Evolutionary conservation across 2,329 filamentous ascomycete genomes (phyloP).

Genomic region (Dactylellina haptotyla): DNA sequence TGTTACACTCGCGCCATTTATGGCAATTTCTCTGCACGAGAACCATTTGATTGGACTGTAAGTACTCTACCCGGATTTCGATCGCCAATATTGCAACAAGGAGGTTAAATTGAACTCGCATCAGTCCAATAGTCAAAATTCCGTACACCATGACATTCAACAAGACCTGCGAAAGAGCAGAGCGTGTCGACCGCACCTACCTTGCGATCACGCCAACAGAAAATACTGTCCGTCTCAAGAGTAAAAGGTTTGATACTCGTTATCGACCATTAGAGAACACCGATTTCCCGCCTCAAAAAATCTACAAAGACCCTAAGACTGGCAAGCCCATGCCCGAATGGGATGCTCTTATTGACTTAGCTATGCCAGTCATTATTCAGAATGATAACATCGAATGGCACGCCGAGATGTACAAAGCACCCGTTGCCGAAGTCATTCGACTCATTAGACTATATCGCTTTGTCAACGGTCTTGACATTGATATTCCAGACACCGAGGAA

Average conservation of each 20-base stretch:
- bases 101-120: conserved; percentile 3
- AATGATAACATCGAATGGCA: conserved; percentile 36
- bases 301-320: conserved; percentile 48
- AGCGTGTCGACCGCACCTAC: conserved; percentile 48
- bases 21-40: conserved; percentile 38
- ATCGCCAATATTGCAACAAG: neutral
- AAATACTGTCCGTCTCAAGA: conserved; percentile 34
- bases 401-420: conserved; percentile 37
- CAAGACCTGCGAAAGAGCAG: conserved; percentile 48
- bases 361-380: conserved; percentile 20
- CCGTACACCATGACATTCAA: conserved; percentile 44
- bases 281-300: conserved; percentile 36
- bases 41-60: conserved; percentile 43
- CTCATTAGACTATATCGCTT: conserved; percentile 45
- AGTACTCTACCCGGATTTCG: neutral
- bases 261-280: conserved; percentile 17
- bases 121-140: conserved; percentile 44
- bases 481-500: conserved; percentile 35
- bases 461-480: conserved; percentile 38
- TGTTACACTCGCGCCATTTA: conserved; percentile 40
- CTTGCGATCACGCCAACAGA: conserved; percentile 38
- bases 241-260: conserved; percentile 39
- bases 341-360: conserved; percentile 46
- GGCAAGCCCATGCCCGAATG: conserved; percentile 46
- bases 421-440: conserved; percentile 34